These are phyloP conservation scores for Trametes punicea DNA, from an alignment of 768 basidiomycete species.

Conservation along the genomic window DNA sequence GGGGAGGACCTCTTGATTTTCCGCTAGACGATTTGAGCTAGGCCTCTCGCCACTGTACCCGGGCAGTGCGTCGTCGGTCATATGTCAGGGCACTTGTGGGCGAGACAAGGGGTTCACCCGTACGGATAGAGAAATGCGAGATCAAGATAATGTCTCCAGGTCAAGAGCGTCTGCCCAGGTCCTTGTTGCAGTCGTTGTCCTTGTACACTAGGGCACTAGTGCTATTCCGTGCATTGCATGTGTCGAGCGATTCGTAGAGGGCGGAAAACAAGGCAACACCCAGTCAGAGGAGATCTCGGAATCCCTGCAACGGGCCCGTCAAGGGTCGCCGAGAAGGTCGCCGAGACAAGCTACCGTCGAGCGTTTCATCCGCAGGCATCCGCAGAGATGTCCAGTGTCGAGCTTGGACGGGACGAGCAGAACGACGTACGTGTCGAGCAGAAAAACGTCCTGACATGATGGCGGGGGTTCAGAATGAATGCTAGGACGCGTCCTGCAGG, in stretches of 20 bases:
- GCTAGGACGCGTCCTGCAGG: not conserved
- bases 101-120: not conserved
- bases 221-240: constrained; percentile 3
- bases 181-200: not conserved
- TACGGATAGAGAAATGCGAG: not conserved
- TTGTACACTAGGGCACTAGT: no score
- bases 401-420: not conserved
- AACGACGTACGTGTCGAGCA: not conserved
- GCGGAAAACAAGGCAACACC: constrained; percentile 4
- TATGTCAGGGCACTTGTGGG: not conserved
- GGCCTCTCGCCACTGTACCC: not conserved
- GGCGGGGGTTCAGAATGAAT: not conserved
- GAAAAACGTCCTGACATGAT: not conserved
- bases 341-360: not conserved
- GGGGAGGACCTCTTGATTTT: constrained; percentile 7
- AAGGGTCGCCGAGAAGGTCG: not conserved
- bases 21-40: not conserved
- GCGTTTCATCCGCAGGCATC: not conserved
- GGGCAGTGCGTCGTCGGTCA: constrained; percentile 11
- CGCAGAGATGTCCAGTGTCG: not conserved
- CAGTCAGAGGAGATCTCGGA: not conserved
- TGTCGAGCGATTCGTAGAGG: not conserved
- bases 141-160: constrained; percentile 11
- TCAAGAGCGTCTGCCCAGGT: not conserved
- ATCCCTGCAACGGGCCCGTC: not conserved